These are phyloP conservation scores for Paratinospora sagittata DNA, from an alignment of 164 flowering plant species.

Conservation along the genomic window DNA sequence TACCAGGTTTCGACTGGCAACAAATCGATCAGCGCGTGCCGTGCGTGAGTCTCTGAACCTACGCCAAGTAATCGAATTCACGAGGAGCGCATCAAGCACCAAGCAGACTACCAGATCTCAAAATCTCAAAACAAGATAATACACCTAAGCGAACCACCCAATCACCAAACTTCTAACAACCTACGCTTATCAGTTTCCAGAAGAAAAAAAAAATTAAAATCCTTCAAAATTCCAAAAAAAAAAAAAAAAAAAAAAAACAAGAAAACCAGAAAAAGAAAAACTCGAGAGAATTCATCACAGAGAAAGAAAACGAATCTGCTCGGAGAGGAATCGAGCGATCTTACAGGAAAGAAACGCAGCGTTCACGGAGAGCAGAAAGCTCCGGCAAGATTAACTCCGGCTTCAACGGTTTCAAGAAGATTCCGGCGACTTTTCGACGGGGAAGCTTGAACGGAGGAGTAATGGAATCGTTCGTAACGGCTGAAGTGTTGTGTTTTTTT, in stretches of 20 bases:
- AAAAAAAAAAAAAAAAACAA: no score
- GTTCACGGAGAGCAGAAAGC: neutral
- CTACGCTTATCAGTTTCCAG: conserved; percentile 1
- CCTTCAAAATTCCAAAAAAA: neutral
- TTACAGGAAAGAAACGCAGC: conserved; percentile 5
- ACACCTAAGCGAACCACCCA: neutral
- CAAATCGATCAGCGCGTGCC: neutral
- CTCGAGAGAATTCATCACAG: conserved; percentile 3
- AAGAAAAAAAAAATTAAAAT: neutral
- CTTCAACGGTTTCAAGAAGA: neutral
- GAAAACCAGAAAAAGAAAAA: conserved; percentile 2
- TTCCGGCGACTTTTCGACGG: neutral
- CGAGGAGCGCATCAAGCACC: neutral
- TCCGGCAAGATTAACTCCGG: neutral
- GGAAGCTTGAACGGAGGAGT: neutral
- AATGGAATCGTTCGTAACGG: neutral
- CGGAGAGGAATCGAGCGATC: neutral
- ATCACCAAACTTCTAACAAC: conserved; percentile 11
- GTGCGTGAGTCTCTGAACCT: neutral
- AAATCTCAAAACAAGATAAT: neutral
- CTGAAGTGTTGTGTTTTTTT: neutral
- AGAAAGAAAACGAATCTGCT: neutral
- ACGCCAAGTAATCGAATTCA: neutral
- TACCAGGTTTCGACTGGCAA: no score
- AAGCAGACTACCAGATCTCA: conserved; percentile 2